Evolutionary conservation across 352 stramenopile genomes (phyloP).

Genomic region (Globisporangium sylvaticum): DNA sequence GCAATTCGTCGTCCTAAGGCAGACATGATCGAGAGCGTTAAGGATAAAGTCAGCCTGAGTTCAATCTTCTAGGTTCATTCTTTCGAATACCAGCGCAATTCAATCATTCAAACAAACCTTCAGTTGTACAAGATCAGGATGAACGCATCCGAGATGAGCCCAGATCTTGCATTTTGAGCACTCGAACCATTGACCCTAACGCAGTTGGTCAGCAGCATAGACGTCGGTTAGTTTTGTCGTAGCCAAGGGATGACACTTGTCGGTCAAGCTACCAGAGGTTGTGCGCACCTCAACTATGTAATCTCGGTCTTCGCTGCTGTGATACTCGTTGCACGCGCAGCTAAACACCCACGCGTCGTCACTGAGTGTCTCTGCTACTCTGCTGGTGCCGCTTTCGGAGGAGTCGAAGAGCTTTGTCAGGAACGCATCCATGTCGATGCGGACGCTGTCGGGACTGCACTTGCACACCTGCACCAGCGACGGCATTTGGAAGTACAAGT

Average conservation of each 20-base stretch:
- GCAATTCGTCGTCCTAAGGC: slow-evolving; percentile 11
- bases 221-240: background rate
- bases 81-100: too few species aligned
- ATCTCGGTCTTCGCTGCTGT: slow-evolving; percentile 48
- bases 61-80: background rate
- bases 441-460: slow-evolving; percentile 76
- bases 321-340: slow-evolving; percentile 62
- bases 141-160: slow-evolving; percentile 64
- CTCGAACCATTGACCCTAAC: slow-evolving; percentile 78
- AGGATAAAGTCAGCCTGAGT: background rate
- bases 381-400: slow-evolving; percentile 15
- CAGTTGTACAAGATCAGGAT: slow-evolving; percentile 33
- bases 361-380: slow-evolving; percentile 31
- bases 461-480: slow-evolving; percentile 67
- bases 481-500: background rate
- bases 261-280: background rate
- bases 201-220: background rate
- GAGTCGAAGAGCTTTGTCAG: slow-evolving; percentile 61
- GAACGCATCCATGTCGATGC: slow-evolving; percentile 86
- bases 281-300: slow-evolving; percentile 48
- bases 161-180: slow-evolving; percentile 78
- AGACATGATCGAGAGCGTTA: background rate
- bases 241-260: background rate
- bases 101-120: slow-evolving; percentile 17
- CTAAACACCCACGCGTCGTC: slow-evolving; percentile 71